A percentile compares a stretch with the other conserved stretches of the same genome.
These are phyloP conservation scores for Coniochaeta hoffmannii DNA, from an alignment of 2,329 filamentous ascomycete genomes.

Conservation along the genomic window DNA sequence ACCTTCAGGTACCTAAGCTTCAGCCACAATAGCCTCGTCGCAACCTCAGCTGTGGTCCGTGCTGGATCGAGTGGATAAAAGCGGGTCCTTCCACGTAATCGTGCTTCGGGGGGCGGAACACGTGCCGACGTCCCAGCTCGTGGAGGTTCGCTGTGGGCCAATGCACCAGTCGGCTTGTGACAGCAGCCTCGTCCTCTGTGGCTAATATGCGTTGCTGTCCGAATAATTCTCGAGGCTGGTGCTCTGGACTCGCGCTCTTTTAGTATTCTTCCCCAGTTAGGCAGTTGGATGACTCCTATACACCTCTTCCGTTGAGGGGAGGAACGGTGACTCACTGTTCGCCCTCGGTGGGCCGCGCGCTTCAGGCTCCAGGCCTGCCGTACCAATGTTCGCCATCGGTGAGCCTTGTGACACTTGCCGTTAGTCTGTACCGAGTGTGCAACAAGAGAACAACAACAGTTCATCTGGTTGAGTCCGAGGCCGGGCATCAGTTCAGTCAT, in stretches of 20 bases:
- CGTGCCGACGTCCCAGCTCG: background rate
- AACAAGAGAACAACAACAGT: background rate
- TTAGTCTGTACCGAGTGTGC: background rate
- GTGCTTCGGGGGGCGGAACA: background rate
- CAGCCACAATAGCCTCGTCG: background rate
- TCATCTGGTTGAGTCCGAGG: too few species aligned
- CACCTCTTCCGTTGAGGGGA: too few species aligned
- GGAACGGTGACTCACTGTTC: background rate
- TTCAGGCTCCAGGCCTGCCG: background rate
- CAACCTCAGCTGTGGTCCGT: background rate
- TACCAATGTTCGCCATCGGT: background rate
- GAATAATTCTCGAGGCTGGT: background rate
- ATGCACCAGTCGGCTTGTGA: too few species aligned
- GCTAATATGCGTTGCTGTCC: background rate
- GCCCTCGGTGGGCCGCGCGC: background rate
- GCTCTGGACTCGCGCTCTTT: background rate
- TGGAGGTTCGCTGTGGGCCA: too few species aligned
- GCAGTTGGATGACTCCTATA: conserved; percentile 3
- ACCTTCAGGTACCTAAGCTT: background rate
- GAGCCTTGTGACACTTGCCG: background rate
- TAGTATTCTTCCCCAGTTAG: background rate
- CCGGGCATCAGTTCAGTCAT: too few species aligned
- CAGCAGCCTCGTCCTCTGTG: background rate
- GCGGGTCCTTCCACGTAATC: too few species aligned
- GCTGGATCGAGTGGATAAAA: background rate